Evolutionary conservation across 2,329 filamentous ascomycete species (phyloP).

Genomic region (Beauveria medogensis): DNA sequence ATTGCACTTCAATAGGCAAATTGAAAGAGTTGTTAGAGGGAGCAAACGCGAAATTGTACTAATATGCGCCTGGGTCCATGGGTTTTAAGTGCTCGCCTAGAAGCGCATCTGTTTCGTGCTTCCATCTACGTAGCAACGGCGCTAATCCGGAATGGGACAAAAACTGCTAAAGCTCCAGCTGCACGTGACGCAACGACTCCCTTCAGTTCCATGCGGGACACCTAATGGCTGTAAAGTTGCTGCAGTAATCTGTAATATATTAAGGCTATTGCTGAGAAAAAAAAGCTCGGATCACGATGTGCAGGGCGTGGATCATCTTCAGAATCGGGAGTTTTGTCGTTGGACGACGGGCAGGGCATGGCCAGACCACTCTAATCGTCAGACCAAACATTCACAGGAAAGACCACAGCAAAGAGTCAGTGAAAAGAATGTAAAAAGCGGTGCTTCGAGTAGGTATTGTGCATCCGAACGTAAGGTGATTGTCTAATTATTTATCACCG

Average conservation of each 20-base stretch:
- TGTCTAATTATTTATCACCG: slow-evolving; percentile 47
- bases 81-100: slow-evolving; percentile 2
- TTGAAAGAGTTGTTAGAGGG: not conserved
- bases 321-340: not conserved
- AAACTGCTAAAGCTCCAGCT: slow-evolving; percentile 4
- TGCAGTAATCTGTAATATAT: not conserved
- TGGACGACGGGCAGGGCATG: not conserved
- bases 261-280: not conserved
- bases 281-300: no score
- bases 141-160: slow-evolving; percentile 17
- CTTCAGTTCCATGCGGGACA: not conserved
- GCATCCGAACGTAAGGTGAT: not conserved
- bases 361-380: not conserved
- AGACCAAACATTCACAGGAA: not conserved
- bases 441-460: not conserved
- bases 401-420: not conserved
- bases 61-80: slow-evolving; percentile 1
- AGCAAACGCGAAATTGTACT: not conserved
- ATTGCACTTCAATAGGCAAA: not conserved
- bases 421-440: not conserved
- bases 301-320: not conserved
- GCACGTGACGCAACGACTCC: slow-evolving; percentile 5
- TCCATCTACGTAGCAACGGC: slow-evolving; percentile 21
- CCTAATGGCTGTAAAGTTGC: not conserved
- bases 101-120: slow-evolving; percentile 10